phyloP scores from a whole-genome alignment of 1,139 yeast genomes.

The Blastobotrys proliferans region DNA sequence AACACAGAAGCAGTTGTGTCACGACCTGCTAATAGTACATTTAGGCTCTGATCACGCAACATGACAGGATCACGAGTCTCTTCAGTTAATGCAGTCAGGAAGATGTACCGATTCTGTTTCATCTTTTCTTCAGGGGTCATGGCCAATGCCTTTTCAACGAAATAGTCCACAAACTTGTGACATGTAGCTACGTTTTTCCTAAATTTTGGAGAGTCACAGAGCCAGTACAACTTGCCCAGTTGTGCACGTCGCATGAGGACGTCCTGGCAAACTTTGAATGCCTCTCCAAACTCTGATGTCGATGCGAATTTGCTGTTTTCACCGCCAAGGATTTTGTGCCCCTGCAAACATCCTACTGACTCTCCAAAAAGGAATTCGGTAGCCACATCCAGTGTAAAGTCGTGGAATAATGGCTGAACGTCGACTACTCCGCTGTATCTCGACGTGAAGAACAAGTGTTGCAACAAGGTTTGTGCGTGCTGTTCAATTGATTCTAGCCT shows the following conservation, averaged over 20 bases:
- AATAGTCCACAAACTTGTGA: conserved; percentile 29
- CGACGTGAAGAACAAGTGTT: conserved; percentile 14
- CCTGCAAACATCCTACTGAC: conserved; percentile 39
- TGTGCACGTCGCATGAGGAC: conserved; percentile 37
- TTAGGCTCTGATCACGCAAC: conserved; percentile 48
- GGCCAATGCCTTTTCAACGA: conserved; percentile 37
- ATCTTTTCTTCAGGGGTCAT: conserved; percentile 31
- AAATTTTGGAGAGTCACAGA: neutral
- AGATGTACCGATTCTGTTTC: conserved; percentile 18
- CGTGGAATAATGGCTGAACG: conserved; percentile 47
- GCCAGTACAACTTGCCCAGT: conserved; percentile 5
- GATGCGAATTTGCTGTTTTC: neutral
- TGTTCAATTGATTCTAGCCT: conserved; percentile 46
- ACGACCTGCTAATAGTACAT: conserved; percentile 50
- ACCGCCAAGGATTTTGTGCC: neutral
- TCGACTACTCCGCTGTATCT: conserved; percentile 38
- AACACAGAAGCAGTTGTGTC: conserved; percentile 51
- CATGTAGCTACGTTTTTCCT: conserved; percentile 5
- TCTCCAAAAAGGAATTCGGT: conserved; percentile 58
- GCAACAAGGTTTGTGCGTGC: conserved; percentile 40
- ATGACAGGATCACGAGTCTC: conserved; percentile 46
- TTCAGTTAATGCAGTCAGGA: conserved; percentile 44
- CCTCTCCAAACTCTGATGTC: conserved; percentile 39
- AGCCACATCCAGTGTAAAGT: conserved; percentile 54
- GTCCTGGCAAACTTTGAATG: conserved; percentile 43